These are phyloP conservation scores for Quambalaria eucalypti DNA, from an alignment of 1,284 basidiomycete genomes.

Conservation along the genomic window DNA sequence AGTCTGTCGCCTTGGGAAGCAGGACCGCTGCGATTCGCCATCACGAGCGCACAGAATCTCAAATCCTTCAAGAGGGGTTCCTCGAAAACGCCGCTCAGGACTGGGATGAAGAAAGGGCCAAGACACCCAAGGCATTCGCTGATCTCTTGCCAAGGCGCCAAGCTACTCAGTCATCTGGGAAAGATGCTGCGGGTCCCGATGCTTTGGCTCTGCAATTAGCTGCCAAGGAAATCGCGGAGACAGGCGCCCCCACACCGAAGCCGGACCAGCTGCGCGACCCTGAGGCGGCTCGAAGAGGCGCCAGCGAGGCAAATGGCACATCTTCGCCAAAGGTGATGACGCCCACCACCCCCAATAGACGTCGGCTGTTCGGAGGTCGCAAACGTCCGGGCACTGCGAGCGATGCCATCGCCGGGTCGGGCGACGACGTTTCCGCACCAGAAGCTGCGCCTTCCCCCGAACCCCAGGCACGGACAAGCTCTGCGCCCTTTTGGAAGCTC, in stretches of 20 bases:
- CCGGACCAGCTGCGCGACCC: not conserved
- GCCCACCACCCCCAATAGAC: not conserved
- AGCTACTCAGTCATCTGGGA: no score
- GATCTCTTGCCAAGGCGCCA: not conserved
- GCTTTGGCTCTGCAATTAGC: not conserved
- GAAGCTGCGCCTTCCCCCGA: not conserved
- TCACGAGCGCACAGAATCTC: no score
- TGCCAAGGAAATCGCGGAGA: not conserved
- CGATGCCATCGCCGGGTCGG: not conserved
- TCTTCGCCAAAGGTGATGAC: not conserved
- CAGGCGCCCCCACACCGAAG: not conserved
- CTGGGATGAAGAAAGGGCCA: slow-evolving; percentile 1
- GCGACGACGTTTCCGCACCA: not conserved
- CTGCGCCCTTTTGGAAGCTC: not conserved
- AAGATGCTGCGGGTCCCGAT: not conserved
- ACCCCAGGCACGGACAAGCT: not conserved
- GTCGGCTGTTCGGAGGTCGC: not conserved
- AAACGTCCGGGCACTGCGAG: not conserved
- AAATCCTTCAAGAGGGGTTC: not conserved
- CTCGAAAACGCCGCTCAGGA: not conserved
- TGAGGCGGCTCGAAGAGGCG: no score
- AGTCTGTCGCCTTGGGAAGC: slow-evolving; percentile 4
- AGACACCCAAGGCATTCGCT: slow-evolving; percentile 1
- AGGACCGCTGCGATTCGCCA: not conserved
- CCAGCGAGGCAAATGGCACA: not conserved